Evolutionary conservation across 768 basidiomycete species (phyloP), one percentile per base, ranked within the genome.

Genomic region (Pleurotus salmoneostramineus): DNA sequence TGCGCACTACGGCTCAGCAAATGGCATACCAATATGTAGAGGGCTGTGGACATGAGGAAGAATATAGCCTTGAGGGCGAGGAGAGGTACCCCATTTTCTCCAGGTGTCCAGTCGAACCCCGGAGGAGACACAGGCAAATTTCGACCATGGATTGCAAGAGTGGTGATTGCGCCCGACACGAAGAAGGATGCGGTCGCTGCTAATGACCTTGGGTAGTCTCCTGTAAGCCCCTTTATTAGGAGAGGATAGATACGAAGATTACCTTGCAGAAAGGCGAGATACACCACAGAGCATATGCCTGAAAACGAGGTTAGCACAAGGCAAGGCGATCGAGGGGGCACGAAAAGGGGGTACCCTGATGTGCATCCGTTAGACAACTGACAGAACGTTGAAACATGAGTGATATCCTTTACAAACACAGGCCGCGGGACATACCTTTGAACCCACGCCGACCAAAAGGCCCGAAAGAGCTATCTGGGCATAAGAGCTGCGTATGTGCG

Each of bases 261-360:
- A 83, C 85, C 85, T 76, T 52, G 67, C 35, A 43, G 85, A 86
- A 58, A 84, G 72, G 32, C 81, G 77, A 40, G 84, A 81, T 43
- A 85, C 55, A 33, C 85, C 85, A 58, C 76, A 77, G 56, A 87
- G 74, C 85, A 87, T 86, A 71, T 87, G 85, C 47, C 85, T 85
- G 56, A 4, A 54, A 31, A 50, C 50, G 27, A 58, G 43, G 37
- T 40, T 47, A 27, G 46, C 32, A 60, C 47, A 56, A 44, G 21
- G 44, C 10, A 50, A 37, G 32, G 15, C 36, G 48, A 37, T 12
- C 17, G 14, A 32, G 36, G 8, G 34, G 21, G 3, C 11, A 4
- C 11, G 52, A 48, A 57, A 34, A 43, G 50, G 10, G 60, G 65
- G 21, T 67, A 85, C 83, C 84, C 85, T 14, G 85, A 87, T 8